Percentiles rank a stretch among this genome's conserved stretches.
Evolutionary conservation across 352 stramenopile species (phyloP).

Genomic region (Phytophthora pisi): DNA sequence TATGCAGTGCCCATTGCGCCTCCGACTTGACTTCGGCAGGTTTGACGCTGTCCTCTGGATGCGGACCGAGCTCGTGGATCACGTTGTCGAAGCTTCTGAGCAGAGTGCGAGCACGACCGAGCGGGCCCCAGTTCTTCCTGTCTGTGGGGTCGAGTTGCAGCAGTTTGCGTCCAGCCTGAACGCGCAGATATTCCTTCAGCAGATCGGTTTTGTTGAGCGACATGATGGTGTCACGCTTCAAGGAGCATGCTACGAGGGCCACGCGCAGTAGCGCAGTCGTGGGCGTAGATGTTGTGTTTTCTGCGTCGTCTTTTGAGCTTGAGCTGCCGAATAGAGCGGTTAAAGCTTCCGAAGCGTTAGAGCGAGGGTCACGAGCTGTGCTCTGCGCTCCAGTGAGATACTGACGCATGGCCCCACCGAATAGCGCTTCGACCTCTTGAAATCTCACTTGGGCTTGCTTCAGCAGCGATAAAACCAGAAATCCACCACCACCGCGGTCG

Average conservation of each 20-base stretch:
- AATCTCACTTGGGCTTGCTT: slow-evolving; percentile 30
- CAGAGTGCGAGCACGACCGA: slow-evolving; percentile 26
- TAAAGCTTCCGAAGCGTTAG: slow-evolving; percentile 8
- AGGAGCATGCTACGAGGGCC: slow-evolving; percentile 37
- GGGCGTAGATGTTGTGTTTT: not conserved
- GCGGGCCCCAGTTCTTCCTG: slow-evolving; percentile 27
- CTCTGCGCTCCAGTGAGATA: slow-evolving; percentile 53
- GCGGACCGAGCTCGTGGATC: slow-evolving; percentile 3
- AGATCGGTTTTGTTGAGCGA: slow-evolving; percentile 31
- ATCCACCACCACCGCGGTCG: slow-evolving; percentile 48
- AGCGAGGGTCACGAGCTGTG: slow-evolving; percentile 22
- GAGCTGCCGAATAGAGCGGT: slow-evolving; percentile 13
- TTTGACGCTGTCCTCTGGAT: slow-evolving; percentile 1
- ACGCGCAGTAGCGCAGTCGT: slow-evolving; percentile 37
- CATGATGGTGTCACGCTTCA: slow-evolving; percentile 44
- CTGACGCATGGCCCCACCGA: slow-evolving; percentile 57
- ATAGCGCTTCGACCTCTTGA: slow-evolving; percentile 27
- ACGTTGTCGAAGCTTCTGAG: slow-evolving; percentile 18
- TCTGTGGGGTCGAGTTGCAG: slow-evolving; percentile 40
- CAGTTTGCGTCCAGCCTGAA: slow-evolving; percentile 34
- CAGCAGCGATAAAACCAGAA: slow-evolving; percentile 46
- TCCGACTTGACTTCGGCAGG: not conserved
- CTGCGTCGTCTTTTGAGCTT: not conserved
- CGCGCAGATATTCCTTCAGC: slow-evolving; percentile 50
- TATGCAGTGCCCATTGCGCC: slow-evolving; percentile 14